A percentile compares a stretch with the other conserved stretches of the same genome.
phyloP scores from a whole-genome alignment of 2,329 filamentous ascomycete species.

The Onygena corvina region DNA sequence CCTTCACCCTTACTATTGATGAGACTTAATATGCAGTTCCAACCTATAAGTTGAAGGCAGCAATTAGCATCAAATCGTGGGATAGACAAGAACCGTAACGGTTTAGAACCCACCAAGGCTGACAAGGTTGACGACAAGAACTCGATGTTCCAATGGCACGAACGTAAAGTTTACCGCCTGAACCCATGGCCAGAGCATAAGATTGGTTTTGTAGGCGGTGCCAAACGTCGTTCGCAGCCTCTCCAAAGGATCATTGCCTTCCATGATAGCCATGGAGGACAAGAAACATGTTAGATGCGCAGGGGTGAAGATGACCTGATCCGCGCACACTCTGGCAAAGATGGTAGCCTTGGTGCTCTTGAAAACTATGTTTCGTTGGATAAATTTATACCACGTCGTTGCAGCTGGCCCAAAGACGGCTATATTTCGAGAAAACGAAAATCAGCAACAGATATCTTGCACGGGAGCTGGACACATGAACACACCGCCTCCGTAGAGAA shows the following conservation, averaged over 20 bases:
- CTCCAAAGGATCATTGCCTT: constrained; percentile 53
- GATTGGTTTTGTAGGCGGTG: constrained; percentile 66
- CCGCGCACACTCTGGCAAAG: constrained; percentile 61
- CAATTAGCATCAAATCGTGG: neutral
- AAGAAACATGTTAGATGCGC: constrained; percentile 72
- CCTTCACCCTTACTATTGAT: constrained; percentile 37
- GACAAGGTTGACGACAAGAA: constrained; percentile 77
- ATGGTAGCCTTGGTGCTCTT: constrained; percentile 57
- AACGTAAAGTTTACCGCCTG: constrained; percentile 81
- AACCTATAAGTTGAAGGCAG: constrained; percentile 30
- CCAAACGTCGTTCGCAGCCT: constrained; percentile 62
- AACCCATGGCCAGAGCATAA: constrained; percentile 75
- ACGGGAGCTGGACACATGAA: neutral
- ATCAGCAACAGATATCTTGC: neutral
- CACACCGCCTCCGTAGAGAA: constrained; percentile 39
- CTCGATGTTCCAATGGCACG: constrained; percentile 68
- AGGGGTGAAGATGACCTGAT: constrained; percentile 78
- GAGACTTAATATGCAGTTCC: constrained; percentile 49
- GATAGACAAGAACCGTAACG: neutral
- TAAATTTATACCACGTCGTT: constrained; percentile 73
- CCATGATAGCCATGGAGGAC: constrained; percentile 69
- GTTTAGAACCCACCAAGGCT: constrained; percentile 45
- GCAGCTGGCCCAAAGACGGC: constrained; percentile 78
- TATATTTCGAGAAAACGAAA: constrained; percentile 23
- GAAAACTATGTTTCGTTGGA: constrained; percentile 57